A percentile compares a stretch with the other conserved stretches of the same genome.
phyloP scores from a whole-genome alignment of 768 basidiomycete species.

The Lactifluus hygrophoroides region DNA sequence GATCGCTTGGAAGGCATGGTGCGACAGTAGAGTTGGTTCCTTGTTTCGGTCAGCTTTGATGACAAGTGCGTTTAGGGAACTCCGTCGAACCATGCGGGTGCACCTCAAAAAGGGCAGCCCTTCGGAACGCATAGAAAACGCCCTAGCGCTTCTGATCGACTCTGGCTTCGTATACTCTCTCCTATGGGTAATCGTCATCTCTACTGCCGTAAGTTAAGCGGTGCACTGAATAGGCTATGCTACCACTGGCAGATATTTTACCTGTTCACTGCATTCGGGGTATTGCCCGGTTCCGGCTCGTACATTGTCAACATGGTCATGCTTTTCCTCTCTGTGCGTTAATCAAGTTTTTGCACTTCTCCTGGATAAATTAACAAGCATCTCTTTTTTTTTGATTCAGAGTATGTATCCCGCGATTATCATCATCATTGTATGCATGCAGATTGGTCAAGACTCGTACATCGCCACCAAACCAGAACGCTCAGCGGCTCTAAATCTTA shows the following conservation, averaged over 20 bases:
- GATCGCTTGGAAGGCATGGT: conserved; percentile 18
- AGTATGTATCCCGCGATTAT: conserved; percentile 15
- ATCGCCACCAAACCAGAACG: background rate
- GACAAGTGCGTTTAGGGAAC: background rate
- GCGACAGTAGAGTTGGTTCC: background rate
- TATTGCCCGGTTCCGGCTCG: conserved; percentile 9
- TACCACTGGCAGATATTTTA: conserved; percentile 1
- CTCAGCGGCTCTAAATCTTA: background rate
- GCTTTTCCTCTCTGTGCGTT: conserved; percentile 8
- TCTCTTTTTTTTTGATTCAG: background rate
- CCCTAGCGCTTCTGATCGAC: conserved; percentile 12
- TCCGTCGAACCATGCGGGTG: background rate
- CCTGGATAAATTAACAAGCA: background rate
- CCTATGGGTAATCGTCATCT: conserved; percentile 5
- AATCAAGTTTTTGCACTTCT: background rate
- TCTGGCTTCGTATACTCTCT: conserved; percentile 12
- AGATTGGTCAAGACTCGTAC: conserved; percentile 4
- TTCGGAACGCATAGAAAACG: conserved; percentile 4
- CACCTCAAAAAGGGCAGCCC: conserved; percentile 5
- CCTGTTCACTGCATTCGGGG: background rate
- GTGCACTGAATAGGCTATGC: background rate
- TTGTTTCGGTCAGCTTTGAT: background rate
- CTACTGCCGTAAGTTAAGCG: too few species aligned
- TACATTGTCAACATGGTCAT: conserved; percentile 7
- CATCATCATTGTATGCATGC: conserved; percentile 8